A percentile compares a stretch with the other conserved stretches of the same genome.
Evolutionary conservation across 2,329 filamentous ascomycete genomes (phyloP).

Genomic region (Talaromyces albobiverticillius): DNA sequence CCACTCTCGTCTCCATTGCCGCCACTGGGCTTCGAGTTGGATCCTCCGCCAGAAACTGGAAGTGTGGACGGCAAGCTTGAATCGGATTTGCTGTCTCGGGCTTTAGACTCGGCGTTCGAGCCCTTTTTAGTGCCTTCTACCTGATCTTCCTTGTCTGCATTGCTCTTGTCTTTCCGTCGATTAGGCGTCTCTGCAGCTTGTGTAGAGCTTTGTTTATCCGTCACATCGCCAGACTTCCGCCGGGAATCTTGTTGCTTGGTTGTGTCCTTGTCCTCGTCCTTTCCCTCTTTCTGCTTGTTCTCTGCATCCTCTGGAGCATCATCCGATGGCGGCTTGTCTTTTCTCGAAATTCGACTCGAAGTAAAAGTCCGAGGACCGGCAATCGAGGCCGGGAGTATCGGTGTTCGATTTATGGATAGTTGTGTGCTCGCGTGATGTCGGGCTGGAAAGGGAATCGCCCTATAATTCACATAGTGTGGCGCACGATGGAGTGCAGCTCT

Average conservation of each 20-base stretch:
- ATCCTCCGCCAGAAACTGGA: conserved; percentile 31
- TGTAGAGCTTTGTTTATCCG: conserved; percentile 29
- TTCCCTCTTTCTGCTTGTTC: conserved; percentile 49
- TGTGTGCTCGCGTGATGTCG: conserved; percentile 31
- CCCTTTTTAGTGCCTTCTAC: conserved; percentile 42
- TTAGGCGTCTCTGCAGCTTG: conserved; percentile 24
- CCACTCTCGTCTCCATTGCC: conserved; percentile 61
- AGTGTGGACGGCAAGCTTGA: conserved; percentile 47
- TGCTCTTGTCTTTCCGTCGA: conserved; percentile 40
- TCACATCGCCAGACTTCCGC: conserved; percentile 39
- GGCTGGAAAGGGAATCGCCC: conserved; percentile 29
- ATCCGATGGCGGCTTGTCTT: conserved; percentile 53
- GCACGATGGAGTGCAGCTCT: conserved; percentile 57
- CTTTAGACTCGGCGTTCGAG: conserved; percentile 28
- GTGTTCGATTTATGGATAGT: conserved; percentile 25
- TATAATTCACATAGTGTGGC: conserved; percentile 38
- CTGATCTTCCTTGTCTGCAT: conserved; percentile 31
- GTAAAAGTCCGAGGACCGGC: conserved; percentile 41
- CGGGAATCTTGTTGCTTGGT: conserved; percentile 37
- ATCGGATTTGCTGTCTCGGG: conserved; percentile 47
- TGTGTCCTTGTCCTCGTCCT: conserved; percentile 28
- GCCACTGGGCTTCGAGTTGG: conserved; percentile 53
- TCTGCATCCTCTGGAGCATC: conserved; percentile 37
- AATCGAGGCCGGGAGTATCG: conserved; percentile 23
- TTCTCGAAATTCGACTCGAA: conserved; percentile 48